Conservation (phyloP, 345 rosid species). For the Ricinus communis region DNA sequence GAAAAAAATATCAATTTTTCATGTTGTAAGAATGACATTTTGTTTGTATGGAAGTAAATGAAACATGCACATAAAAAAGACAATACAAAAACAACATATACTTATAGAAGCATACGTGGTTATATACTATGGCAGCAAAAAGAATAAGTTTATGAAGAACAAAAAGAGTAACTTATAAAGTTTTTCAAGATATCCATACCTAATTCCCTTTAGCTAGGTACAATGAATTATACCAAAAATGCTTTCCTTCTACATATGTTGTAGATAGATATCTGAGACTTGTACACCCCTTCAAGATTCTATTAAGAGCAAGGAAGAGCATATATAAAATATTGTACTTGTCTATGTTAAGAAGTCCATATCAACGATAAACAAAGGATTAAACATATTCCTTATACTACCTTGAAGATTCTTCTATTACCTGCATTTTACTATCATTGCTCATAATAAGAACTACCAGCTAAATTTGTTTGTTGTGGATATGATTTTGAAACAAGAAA, state of each 20-base stretch:
- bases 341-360: neutral
- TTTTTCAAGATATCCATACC: neutral
- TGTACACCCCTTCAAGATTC: neutral
- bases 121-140: neutral
- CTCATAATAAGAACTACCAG: neutral
- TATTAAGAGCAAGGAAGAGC: neutral
- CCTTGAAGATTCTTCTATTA: neutral
- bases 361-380: neutral
- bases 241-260: neutral
- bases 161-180: neutral
- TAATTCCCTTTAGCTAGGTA: slow-evolving; percentile 5
- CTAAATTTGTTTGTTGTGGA: neutral
- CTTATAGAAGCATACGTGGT: neutral
- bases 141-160: neutral
- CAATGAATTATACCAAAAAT: neutral
- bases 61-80: neutral
- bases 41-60: neutral
- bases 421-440: neutral
- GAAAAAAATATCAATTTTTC: no score
- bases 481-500: neutral
- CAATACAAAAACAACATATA: neutral
- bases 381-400: neutral
- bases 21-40: neutral
- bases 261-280: neutral
- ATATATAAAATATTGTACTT: neutral